Evolutionary conservation across 2,329 filamentous ascomycete species (phyloP), one percentile per base, ranked within the genome.

Genomic region (Sphaerulina musiva): DNA sequence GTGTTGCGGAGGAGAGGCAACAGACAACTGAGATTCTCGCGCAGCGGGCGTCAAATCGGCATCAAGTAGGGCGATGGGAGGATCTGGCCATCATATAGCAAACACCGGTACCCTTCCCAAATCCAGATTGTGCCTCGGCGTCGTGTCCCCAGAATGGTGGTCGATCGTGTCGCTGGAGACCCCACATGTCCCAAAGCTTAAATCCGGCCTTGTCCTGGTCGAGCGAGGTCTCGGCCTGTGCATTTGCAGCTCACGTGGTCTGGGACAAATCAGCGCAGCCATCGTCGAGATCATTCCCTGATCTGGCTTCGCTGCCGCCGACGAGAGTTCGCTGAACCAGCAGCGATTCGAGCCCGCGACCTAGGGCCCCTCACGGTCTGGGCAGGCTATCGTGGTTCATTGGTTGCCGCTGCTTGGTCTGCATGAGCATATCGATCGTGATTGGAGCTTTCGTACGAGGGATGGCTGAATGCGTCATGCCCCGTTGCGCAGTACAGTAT

Each of bases 381-480:
- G 36, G 20, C n/a, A 32, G 26, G 26, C 14, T 23, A 31, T 17
- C 46, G 20, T 20, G 20, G 20, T 20, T 20, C n/a, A 46, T 47
- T 41, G 45, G 43, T 32, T 29, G 45, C 14, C 2, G 12, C 10
- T 42, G 12, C 45, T 50, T 42, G 34, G 32, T 44, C 17, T 50
- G 48, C 31, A 44, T 31, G 20, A 20, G 42, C 42, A 44, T 6
- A 44, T 6, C 20, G 6, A 26, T 11, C 2, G 23, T 47, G 43
- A 53, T 53, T 53, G 50, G 50, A 42, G 26, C 43, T 42, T 41
- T 53, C 50, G 50, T 53, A 46, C 50, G 23, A 50, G 31, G 32
- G 14, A 40, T 9, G 11, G 17, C 23, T 4, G 20, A 20, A 20
- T 20, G 20, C 20, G 20, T 20, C 20, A 20, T 20, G 2, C 20